phyloP scores from a whole-genome alignment of 495 filamentous ascomycete genomes.

The Neurospora sublineolata region DNA sequence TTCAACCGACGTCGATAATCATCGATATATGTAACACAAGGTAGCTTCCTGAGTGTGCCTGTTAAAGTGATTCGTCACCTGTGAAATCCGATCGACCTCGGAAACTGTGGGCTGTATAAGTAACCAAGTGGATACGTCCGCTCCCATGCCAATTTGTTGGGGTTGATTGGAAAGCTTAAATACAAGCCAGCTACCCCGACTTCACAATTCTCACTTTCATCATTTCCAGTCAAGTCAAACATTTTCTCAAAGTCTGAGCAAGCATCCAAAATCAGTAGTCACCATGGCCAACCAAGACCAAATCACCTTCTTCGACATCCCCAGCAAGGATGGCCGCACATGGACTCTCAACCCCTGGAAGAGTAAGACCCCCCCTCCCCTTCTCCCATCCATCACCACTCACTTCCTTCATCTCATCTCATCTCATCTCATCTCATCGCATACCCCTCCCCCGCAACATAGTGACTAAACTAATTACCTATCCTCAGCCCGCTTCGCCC shows the following conservation, averaged over 20 bases:
- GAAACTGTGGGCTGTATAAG: background rate
- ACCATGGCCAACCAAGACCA: conserved; percentile 7
- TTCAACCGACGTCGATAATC: background rate
- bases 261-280: background rate
- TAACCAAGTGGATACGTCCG: background rate
- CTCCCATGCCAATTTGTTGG: background rate
- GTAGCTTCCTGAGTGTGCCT: background rate
- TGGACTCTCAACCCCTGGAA: conserved; percentile 57
- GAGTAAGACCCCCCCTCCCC: conserved; percentile 21
- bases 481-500: conserved; percentile 37
- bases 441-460: too few relatives aligned
- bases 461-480: background rate
- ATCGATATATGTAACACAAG: background rate
- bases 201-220: background rate
- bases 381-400: background rate
- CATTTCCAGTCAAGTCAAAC: background rate
- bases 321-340: conserved; percentile 31
- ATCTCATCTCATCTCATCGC: background rate
- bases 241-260: background rate
- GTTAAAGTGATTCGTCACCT: background rate
- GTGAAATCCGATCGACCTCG: background rate
- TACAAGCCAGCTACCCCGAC: background rate
- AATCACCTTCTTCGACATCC: conserved; percentile 45
- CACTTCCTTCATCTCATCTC: background rate
- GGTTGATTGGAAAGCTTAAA: background rate